Conservation (phyloP, 2,329 filamentous ascomycete species). For the Drechslerella dactyloides region DNA sequence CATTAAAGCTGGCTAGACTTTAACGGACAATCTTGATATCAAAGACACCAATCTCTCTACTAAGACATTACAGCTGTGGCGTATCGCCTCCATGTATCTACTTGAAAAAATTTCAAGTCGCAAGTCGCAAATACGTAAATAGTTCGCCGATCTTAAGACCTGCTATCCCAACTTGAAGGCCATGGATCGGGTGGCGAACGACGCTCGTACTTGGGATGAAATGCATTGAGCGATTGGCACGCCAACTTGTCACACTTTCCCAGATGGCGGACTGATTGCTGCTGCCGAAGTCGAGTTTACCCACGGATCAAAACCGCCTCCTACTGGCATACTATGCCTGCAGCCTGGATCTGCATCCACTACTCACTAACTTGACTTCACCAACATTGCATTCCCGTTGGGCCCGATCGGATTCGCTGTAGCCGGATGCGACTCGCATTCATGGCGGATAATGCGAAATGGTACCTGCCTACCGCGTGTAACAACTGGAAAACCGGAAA, state of each 20-base stretch:
- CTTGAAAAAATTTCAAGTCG: not conserved
- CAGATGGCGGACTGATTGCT: not conserved
- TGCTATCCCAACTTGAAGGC: not conserved
- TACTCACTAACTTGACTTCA: too few species aligned
- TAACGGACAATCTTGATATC: too few species aligned
- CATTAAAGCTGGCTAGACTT: too few species aligned
- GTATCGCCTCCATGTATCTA: too few species aligned
- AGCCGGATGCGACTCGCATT: not conserved
- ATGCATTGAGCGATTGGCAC: not conserved
- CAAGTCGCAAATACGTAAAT: not conserved
- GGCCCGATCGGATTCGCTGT: not conserved
- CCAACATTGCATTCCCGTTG: not conserved
- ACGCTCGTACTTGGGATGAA: too few species aligned
- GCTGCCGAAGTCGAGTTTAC: not conserved
- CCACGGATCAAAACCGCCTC: not conserved
- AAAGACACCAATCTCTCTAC: too few species aligned
- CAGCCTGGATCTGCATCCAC: too few species aligned
- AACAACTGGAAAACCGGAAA: not conserved
- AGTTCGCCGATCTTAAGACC: not conserved
- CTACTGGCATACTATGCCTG: too few species aligned
- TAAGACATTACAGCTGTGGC: too few species aligned
- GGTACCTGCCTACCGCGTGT: not conserved
- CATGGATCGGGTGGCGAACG: not conserved
- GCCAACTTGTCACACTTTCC: not conserved
- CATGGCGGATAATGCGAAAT: not conserved